Evolutionary conservation across 176 grass and related monocot species (phyloP).

Genomic region (bread wheat (Triticum aestivum)): DNA sequence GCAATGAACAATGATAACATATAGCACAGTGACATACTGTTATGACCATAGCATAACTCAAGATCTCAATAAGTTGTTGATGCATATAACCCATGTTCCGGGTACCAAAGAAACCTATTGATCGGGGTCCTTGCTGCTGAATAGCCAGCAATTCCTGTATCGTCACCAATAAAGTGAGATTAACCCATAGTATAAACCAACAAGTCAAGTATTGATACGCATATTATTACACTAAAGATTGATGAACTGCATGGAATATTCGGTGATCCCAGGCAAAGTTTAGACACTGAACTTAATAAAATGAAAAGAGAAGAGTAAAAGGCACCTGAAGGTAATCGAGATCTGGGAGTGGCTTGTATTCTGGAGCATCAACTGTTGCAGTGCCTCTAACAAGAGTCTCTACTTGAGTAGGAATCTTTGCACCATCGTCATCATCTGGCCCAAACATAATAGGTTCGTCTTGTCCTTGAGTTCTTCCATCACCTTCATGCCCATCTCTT

Average conservation of each 20-base stretch:
- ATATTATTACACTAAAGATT: neutral
- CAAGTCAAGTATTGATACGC: neutral
- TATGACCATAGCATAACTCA: constrained; percentile 99
- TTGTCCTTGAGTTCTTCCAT: constrained; percentile 36
- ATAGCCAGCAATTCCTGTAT: constrained; percentile 93
- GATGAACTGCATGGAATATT: neutral
- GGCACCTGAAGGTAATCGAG: constrained; percentile 94
- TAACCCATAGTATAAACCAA: constrained; percentile 4
- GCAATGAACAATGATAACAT: neutral
- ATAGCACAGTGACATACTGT: constrained; percentile 59
- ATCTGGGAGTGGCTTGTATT: constrained; percentile 84
- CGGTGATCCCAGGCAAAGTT: constrained; percentile 1
- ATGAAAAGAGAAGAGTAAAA: constrained; percentile 4
- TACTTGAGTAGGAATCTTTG: constrained; percentile 65
- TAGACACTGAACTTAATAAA: constrained; percentile 19
- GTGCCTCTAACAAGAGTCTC: constrained; percentile 69
- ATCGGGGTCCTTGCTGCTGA: constrained; percentile 93
- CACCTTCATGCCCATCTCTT: constrained; percentile 43
- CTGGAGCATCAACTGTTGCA: constrained; percentile 54
- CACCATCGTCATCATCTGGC: constrained; percentile 52
- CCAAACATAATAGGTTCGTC: constrained; percentile 44
- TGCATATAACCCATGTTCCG: constrained; percentile 99
- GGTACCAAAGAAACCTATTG: constrained; percentile 97
- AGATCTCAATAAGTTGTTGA: constrained; percentile 99
- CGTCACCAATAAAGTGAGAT: constrained; percentile 11